These are phyloP conservation scores for Ostreobium quekettii DNA, from an alignment of 139 green algal genomes.

Conservation along the genomic window DNA sequence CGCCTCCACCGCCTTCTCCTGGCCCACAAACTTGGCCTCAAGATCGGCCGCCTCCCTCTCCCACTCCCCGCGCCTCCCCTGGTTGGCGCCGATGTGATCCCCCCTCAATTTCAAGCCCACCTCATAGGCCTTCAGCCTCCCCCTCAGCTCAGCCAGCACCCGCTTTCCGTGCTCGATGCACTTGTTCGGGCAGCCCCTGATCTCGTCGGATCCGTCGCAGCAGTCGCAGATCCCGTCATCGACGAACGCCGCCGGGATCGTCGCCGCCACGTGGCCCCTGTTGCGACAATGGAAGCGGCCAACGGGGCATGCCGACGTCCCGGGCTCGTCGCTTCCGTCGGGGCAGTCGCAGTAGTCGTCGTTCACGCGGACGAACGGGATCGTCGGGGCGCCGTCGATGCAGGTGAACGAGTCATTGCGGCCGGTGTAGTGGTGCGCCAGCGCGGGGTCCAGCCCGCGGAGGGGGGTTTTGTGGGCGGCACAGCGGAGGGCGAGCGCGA, in stretches of 20 bases:
- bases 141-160: constrained; percentile 32
- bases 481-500: too few species aligned
- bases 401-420: constrained; percentile 44
- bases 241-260: constrained; percentile 72
- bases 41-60: constrained; percentile 7
- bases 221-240: constrained; percentile 93
- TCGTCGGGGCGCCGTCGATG: constrained; percentile 46
- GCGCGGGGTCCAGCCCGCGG: background rate
- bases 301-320: constrained; percentile 73
- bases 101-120: constrained; percentile 33
- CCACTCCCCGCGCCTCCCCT: background rate
- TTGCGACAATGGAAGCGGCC: constrained; percentile 85
- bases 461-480: too few species aligned
- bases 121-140: constrained; percentile 34
- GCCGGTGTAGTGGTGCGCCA: constrained; percentile 5
- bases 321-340: constrained; percentile 90
- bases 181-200: constrained; percentile 62
- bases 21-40: constrained; percentile 16
- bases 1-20: constrained; percentile 18
- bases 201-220: constrained; percentile 85
- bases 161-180: constrained; percentile 57
- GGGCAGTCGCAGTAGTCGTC: constrained; percentile 93
- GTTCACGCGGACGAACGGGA: constrained; percentile 66
- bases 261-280: constrained; percentile 45
- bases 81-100: constrained; percentile 10